Evolutionary conservation across 179 eudicot genomes (phyloP).

Genomic region (Beta macrorhiza): DNA sequence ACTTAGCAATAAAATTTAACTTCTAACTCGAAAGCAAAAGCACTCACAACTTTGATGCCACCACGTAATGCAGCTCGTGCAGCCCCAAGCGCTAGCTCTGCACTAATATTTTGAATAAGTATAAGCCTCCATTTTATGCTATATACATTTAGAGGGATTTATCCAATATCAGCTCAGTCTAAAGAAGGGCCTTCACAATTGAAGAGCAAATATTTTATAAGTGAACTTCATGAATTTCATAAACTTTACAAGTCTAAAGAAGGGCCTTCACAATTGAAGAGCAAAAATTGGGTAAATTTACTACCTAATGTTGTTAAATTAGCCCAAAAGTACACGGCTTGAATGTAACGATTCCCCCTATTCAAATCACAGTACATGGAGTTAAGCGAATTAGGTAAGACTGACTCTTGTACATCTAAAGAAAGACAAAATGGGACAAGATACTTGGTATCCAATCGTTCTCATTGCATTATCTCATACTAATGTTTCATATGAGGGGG

Average conservation of each 20-base stretch:
- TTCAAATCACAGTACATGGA: too few relatives aligned
- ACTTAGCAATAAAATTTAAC: neutral
- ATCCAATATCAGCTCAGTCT: neutral
- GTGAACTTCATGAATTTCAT: neutral
- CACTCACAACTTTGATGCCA: conserved; percentile 79
- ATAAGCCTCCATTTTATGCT: neutral
- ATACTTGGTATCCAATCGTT: neutral
- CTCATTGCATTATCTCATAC: neutral
- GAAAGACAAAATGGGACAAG: neutral
- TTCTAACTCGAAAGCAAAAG: conserved; percentile 12
- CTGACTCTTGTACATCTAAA: neutral
- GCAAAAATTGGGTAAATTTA: neutral
- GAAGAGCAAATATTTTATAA: neutral
- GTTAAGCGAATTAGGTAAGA: too few relatives aligned
- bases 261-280: neutral
- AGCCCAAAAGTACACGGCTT: too few relatives aligned
- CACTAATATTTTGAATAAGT: conserved; percentile 35
- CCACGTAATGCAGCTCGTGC: conserved; percentile 75
- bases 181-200: too few relatives aligned
- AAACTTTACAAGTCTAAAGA: neutral
- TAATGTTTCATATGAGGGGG: neutral
- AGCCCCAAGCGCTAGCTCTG: conserved; percentile 83
- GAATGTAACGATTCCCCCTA: too few relatives aligned
- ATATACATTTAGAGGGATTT: neutral
- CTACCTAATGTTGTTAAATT: too few relatives aligned